Conservation (phyloP, 176 grass and related monocot species). For the Hyparrhenia diplandra region DNA sequence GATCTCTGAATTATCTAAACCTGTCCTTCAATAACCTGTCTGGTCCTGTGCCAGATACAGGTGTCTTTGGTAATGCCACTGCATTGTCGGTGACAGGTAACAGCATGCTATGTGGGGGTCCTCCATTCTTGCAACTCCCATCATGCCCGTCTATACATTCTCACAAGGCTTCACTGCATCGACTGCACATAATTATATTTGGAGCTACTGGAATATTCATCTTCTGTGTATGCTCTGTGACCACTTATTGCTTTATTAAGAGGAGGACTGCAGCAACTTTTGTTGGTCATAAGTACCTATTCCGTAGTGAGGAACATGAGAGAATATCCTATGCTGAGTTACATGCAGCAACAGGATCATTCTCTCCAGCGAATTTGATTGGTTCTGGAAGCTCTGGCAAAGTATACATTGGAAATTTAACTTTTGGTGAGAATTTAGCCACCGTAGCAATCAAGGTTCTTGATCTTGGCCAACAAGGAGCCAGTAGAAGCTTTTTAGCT, state of each 20-base stretch:
- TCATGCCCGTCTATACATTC: slow-evolving; percentile 3
- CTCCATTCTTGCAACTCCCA: neutral
- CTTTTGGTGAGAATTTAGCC: neutral
- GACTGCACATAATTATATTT: neutral
- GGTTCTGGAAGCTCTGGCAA: slow-evolving; percentile 36
- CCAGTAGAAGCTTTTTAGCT: slow-evolving; percentile 8
- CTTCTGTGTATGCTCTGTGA: neutral
- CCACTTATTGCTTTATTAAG: neutral
- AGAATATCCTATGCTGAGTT: slow-evolving; percentile 31
- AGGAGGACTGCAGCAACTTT: neutral
- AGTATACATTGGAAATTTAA: slow-evolving; percentile 13
- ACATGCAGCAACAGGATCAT: slow-evolving; percentile 20
- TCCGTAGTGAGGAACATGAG: neutral
- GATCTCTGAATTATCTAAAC: slow-evolving; percentile 7
- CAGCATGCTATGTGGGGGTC: slow-evolving; percentile 17
- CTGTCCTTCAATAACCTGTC: slow-evolving; percentile 31
- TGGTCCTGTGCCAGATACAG: slow-evolving; percentile 19
- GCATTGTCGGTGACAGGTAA: slow-evolving; percentile 6
- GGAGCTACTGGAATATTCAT: neutral
- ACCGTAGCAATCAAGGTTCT: slow-evolving; percentile 31
- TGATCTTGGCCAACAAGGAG: slow-evolving; percentile 12
- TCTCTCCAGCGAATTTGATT: slow-evolving; percentile 18
- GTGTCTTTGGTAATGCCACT: slow-evolving; percentile 2
- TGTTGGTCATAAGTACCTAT: neutral
- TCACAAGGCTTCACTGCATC: neutral